phyloP scores from a whole-genome alignment of 768 basidiomycete genomes.

The Trametes cingulata region DNA sequence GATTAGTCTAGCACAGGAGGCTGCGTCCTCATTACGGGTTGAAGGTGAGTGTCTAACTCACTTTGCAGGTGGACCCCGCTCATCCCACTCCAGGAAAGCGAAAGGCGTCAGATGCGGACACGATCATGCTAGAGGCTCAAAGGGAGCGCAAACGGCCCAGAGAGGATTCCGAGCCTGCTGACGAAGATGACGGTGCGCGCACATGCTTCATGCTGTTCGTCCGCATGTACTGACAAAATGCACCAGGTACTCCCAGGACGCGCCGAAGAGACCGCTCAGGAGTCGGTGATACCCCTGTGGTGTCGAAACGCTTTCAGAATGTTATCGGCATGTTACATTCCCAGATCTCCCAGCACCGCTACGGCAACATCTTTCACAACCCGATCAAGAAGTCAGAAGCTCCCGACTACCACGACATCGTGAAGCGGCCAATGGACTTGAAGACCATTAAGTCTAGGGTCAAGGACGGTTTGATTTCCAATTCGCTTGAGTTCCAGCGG shows the following conservation, averaged over 20 bases:
- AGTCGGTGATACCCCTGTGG: slow-evolving; percentile 26
- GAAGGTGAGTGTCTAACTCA: slow-evolving; percentile 8
- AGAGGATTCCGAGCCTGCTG: slow-evolving; percentile 68
- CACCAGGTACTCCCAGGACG: slow-evolving; percentile 18
- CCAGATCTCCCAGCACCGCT: slow-evolving; percentile 81
- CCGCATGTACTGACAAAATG: not conserved
- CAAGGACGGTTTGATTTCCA: slow-evolving; percentile 79
- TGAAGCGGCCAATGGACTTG: slow-evolving; percentile 94
- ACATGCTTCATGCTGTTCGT: not conserved
- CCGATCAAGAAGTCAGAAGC: slow-evolving; percentile 89
- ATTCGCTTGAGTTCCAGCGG: slow-evolving; percentile 84
- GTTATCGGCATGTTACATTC: slow-evolving; percentile 81
- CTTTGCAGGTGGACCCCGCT: not conserved
- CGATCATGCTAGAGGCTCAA: slow-evolving; percentile 39
- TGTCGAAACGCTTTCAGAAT: slow-evolving; percentile 74
- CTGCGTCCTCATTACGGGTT: not conserved
- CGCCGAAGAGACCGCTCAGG: slow-evolving; percentile 25
- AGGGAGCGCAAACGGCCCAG: slow-evolving; percentile 59
- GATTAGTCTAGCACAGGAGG: not conserved
- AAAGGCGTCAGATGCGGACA: slow-evolving; percentile 57
- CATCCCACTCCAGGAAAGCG: slow-evolving; percentile 54
- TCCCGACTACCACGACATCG: slow-evolving; percentile 88
- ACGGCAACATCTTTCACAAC: slow-evolving; percentile 88
- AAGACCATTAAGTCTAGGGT: slow-evolving; percentile 89
- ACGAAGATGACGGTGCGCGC: slow-evolving; percentile 58